Conservation (phyloP, 1,284 basidiomycete species). For the Marasmius fiardii region DNA sequence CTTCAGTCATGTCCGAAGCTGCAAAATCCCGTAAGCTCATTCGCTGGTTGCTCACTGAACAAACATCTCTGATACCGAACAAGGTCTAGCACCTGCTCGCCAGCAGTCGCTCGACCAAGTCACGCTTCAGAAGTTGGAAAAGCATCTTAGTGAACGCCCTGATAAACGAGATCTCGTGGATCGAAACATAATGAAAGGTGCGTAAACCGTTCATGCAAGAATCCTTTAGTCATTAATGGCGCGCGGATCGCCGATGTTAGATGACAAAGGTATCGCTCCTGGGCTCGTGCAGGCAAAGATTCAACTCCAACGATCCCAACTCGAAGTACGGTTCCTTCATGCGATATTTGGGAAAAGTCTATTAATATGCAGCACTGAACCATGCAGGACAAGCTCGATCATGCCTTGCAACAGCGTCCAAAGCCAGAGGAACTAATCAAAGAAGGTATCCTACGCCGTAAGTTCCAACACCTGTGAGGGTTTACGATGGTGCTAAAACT, state of each 20-base stretch:
- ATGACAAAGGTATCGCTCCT: constrained; percentile 66
- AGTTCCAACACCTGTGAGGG: not conserved
- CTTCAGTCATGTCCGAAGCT: not conserved
- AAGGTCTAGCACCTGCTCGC: constrained; percentile 13
- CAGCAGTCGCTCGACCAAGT: constrained; percentile 32
- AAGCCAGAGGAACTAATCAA: constrained; percentile 68
- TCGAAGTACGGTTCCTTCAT: constrained; percentile 46
- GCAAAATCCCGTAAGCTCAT: not conserved
- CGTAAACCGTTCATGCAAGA: constrained; percentile 13
- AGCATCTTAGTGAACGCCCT: constrained; percentile 52
- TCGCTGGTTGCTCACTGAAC: not conserved
- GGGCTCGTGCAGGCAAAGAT: constrained; percentile 64
- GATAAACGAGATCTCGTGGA: constrained; percentile 66
- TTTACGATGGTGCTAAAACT: constrained; percentile 2
- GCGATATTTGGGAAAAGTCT: not conserved
- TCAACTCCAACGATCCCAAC: constrained; percentile 63
- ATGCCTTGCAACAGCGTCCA: constrained; percentile 62
- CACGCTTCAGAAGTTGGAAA: constrained; percentile 51
- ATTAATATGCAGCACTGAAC: not conserved
- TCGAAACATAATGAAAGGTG: constrained; percentile 76
- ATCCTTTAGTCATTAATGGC: not conserved
- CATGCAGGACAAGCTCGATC: constrained; percentile 63
- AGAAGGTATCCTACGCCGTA: constrained; percentile 65
- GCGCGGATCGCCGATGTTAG: too few relatives aligned
- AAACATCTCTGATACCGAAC: not conserved